A percentile compares a stretch with the other conserved stretches of the same genome.
Conservation (phyloP, 768 basidiomycete species). For the Lentinula raphanica region DNA sequence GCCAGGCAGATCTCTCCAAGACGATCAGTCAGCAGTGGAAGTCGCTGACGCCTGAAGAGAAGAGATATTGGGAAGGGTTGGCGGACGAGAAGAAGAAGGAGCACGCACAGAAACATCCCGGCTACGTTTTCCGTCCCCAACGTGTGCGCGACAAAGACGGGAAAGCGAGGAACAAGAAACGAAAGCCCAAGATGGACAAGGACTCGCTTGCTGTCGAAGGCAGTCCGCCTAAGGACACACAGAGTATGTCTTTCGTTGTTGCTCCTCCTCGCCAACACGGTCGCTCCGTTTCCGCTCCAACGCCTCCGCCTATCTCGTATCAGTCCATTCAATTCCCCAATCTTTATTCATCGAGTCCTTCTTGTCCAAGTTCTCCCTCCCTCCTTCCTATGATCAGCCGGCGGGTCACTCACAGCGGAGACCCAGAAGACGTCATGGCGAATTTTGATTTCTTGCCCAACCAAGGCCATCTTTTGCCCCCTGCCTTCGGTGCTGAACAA, state of each 20-base stretch:
- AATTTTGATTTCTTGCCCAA: slow-evolving; percentile 53
- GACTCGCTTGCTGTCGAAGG: slow-evolving; percentile 13
- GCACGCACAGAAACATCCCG: slow-evolving; percentile 68
- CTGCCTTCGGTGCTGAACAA: slow-evolving; percentile 36
- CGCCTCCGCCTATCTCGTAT: slow-evolving; percentile 56
- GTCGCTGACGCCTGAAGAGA: slow-evolving; percentile 56
- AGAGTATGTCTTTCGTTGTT: slow-evolving; percentile 26
- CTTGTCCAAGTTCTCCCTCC: slow-evolving; percentile 58
- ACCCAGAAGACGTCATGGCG: slow-evolving; percentile 36
- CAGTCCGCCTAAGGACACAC: slow-evolving; percentile 16
- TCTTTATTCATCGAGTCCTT: slow-evolving; percentile 44
- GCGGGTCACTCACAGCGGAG: slow-evolving; percentile 48
- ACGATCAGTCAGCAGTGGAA: slow-evolving; percentile 82
- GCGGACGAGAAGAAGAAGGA: slow-evolving; percentile 80
- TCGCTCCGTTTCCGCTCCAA: slow-evolving; percentile 56
- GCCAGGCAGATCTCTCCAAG: slow-evolving; percentile 76
- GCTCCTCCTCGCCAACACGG: slow-evolving; percentile 35
- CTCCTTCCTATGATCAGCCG: slow-evolving; percentile 55
- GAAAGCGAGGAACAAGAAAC: slow-evolving; percentile 28
- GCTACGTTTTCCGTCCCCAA: slow-evolving; percentile 77
- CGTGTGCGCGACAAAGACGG: slow-evolving; percentile 54
- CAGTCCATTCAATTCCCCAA: slow-evolving; percentile 69
- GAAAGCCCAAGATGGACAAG: slow-evolving; percentile 33
- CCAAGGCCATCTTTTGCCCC: slow-evolving; percentile 34
- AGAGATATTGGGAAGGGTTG: slow-evolving; percentile 68